Conservation (phyloP, 805 yeast species). For the Metschnikowia dekortorum region DNA sequence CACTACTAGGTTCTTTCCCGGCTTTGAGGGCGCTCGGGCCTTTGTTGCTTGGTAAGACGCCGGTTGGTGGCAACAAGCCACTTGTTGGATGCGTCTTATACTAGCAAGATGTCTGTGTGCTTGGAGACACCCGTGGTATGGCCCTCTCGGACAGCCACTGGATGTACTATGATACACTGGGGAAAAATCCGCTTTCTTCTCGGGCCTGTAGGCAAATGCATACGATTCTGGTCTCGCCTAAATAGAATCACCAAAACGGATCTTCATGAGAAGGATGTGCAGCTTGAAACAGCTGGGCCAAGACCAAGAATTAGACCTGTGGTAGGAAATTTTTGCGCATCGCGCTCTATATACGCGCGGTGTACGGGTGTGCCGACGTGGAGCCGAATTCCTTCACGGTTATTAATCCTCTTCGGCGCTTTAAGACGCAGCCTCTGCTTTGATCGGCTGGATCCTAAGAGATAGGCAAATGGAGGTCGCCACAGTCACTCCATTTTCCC, state of each 20-base stretch:
- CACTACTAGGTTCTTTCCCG: too few species aligned
- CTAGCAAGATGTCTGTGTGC: constrained; percentile 36
- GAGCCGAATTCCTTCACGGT: not conserved
- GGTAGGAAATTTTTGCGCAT: not conserved
- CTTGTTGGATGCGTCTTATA: too few species aligned
- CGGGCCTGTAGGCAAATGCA: constrained; percentile 12
- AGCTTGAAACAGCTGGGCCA: constrained; percentile 14
- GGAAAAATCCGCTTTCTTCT: constrained; percentile 21
- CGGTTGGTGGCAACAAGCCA: too few species aligned
- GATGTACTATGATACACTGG: constrained; percentile 49
- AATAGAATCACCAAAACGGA: constrained; percentile 41
- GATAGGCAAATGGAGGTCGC: not conserved
- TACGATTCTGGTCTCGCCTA: constrained; percentile 26
- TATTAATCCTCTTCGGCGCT: not conserved
- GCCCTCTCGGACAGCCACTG: constrained; percentile 18
- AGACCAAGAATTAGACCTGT: constrained; percentile 10
- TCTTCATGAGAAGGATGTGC: constrained; percentile 30
- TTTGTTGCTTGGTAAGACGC: too few species aligned
- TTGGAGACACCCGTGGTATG: constrained; percentile 47
- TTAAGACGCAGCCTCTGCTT: not conserved
- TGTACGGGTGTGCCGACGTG: constrained; percentile 11
- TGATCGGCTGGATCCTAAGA: not conserved
- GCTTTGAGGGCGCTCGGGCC: too few species aligned
- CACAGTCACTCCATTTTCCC: constrained; percentile 14
- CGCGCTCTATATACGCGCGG: constrained; percentile 1